phyloP scores from a whole-genome alignment of 306 rosid species.

The Ceratonia siliqua region DNA sequence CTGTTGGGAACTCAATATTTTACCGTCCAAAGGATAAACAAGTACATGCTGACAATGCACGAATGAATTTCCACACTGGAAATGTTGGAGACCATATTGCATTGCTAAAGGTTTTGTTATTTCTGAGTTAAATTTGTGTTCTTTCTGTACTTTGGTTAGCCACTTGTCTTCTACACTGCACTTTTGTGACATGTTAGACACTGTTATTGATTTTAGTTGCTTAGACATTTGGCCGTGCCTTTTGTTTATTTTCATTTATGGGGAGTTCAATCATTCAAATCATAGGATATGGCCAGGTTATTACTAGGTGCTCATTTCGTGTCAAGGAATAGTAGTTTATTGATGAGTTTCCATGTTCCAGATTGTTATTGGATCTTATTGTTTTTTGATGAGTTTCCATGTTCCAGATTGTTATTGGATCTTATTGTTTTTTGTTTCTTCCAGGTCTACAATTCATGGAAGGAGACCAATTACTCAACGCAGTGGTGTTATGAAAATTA shows the following conservation, averaged over 20 bases:
- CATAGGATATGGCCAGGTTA: background rate
- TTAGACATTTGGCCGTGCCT: background rate
- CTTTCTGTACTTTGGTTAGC: background rate
- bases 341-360: background rate
- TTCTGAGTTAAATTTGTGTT: background rate
- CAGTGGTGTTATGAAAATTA: constrained; percentile 97
- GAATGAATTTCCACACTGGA: constrained; percentile 87
- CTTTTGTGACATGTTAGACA: constrained; percentile 6
- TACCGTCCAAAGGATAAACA: constrained; percentile 99
- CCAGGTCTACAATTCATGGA: constrained; percentile 95
- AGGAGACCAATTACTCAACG: constrained; percentile 91
- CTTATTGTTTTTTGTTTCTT: background rate
- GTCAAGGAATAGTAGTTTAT: background rate
- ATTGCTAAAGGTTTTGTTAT: constrained; percentile 65
- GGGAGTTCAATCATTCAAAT: constrained; percentile 1
- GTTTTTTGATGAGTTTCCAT: background rate
- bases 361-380: constrained; percentile 16
- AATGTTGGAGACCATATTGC: constrained; percentile 94
- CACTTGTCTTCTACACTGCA: constrained; percentile 17
- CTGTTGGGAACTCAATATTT: constrained; percentile 88
- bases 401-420: constrained; percentile 17
- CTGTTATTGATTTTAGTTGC: constrained; percentile 2
- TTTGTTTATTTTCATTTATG: constrained; percentile 12
- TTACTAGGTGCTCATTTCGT: background rate
- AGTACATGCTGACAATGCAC: constrained; percentile 96